Base-by-base conservation (phyloP, 2,329 filamentous ascomycete species). In the Neurospora crassa region DNA sequence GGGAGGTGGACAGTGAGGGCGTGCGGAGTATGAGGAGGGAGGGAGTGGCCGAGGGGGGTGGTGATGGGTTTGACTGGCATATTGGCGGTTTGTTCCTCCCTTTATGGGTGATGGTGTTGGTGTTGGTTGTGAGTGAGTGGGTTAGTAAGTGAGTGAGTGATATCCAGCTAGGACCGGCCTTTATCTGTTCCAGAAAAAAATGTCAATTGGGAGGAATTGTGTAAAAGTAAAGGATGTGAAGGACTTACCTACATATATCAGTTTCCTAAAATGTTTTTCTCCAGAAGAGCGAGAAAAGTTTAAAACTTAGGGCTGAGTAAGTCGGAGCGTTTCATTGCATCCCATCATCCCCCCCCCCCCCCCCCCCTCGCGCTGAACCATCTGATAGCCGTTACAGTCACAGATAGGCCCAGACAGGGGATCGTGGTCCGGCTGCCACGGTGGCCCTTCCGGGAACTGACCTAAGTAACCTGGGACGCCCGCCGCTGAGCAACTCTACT, bases 11-110 rank as follows among this genome's bases (percentile, higher is more conserved):
- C 78, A 69, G 85, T 83, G 77, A 86, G 80, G 72, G 81, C 82
- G 74, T 86, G 84, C 0, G 83, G 80, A 1, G 80, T 81, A 69
- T 84, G 80, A 1, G 84, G 84, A 1, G 84, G 84, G 3, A 84
- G 76, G 18, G 83, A 84, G 71, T 83, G 79, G 16, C 84, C 84
- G 45, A 83, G 79, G n/a, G 73, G 72, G 34, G 77, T 78, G 70
- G 77, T 78, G 72, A 79, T 75, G 34, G 71, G 40, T 29, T 74
- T 76, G 71, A 74, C 67, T 1, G 76, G 72, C 76, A 77, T 77
- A 34, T 69, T 59, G 40, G 10, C 8, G 18, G 10, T 47, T 59
- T 24, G 14, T 16, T 67, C 20, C 20, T 20, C 24, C 16, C 24
- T 4, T 68, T 42, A 45, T 41, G 24, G 24, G 45, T 20, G 8